Evolutionary conservation across 257 asterid genomes (phyloP).

Genomic region (Solanum neorickii): DNA sequence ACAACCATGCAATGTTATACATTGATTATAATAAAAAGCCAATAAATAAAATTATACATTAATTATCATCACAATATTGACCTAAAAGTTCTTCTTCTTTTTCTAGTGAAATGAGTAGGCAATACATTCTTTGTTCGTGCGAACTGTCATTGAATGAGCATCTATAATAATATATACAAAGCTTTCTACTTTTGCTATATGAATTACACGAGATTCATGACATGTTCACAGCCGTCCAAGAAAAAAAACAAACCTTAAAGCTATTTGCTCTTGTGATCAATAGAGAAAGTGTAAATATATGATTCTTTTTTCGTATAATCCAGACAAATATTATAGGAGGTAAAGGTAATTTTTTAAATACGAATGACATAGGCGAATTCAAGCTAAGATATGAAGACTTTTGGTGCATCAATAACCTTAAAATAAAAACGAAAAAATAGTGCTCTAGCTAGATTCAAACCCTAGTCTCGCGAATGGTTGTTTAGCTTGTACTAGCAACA

Average conservation of each 20-base stretch:
- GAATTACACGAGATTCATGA: neutral
- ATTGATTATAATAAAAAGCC: too few relatives aligned
- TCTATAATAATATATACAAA: neutral
- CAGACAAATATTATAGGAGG: neutral
- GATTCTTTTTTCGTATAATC: neutral
- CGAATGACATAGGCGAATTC: too few relatives aligned
- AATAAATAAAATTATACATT: neutral
- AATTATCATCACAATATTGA: neutral
- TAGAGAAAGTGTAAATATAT: neutral
- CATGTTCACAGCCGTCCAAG: neutral
- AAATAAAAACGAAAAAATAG: too few relatives aligned
- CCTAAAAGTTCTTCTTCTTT: neutral
- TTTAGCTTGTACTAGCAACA: neutral
- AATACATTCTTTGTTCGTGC: conserved; percentile 7
- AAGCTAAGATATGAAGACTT: neutral
- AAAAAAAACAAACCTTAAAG: neutral
- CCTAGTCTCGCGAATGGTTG: neutral
- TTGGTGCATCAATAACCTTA: neutral
- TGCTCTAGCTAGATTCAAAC: neutral
- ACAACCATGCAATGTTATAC: neutral
- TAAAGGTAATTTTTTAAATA: neutral
- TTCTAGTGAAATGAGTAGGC: neutral
- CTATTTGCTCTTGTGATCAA: neutral
- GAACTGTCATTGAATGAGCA: neutral
- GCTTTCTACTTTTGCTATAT: neutral